These are phyloP conservation scores for Nephelium lappaceum DNA, from an alignment of 345 rosid genomes.

Conservation along the genomic window DNA sequence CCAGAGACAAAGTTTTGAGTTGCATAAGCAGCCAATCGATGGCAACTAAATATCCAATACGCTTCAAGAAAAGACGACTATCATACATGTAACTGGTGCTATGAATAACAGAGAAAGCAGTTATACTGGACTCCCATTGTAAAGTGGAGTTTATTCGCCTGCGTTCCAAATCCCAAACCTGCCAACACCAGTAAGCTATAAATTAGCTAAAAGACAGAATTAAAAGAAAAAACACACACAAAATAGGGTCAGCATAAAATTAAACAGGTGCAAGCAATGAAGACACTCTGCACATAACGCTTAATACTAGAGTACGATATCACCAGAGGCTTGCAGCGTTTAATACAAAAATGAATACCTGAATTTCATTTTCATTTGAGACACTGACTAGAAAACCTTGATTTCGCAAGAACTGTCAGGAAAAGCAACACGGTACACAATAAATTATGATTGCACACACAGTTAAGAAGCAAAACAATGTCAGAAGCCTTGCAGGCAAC, in stretches of 20 bases:
- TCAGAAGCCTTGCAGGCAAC: neutral
- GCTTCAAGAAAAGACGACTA: constrained; percentile 9
- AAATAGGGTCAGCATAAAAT: neutral
- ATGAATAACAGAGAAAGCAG: constrained; percentile 72
- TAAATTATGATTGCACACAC: neutral
- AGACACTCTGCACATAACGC: constrained; percentile 8
- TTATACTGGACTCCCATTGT: constrained; percentile 79
- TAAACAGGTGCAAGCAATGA: neutral
- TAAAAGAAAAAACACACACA: constrained; percentile 9
- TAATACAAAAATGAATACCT: constrained; percentile 50
- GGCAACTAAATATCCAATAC: constrained; percentile 12
- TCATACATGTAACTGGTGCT: constrained; percentile 78
- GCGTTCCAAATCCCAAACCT: constrained; percentile 87
- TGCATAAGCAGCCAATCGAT: constrained; percentile 8
- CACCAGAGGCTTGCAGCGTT: constrained; percentile 13
- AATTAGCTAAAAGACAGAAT: constrained; percentile 19
- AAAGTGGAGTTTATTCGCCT: constrained; percentile 54
- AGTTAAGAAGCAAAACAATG: neutral
- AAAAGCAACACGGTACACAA: constrained; percentile 10
- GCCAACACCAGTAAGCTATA: constrained; percentile 32
- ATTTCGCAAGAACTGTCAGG: constrained; percentile 72
- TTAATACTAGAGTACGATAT: constrained; percentile 16
- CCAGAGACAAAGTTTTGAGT: neutral
- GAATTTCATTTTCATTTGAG: constrained; percentile 72
- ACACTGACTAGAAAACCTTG: constrained; percentile 72